phyloP scores from a whole-genome alignment of 1,284 basidiomycete species.

The Malassezia sp. region DNA sequence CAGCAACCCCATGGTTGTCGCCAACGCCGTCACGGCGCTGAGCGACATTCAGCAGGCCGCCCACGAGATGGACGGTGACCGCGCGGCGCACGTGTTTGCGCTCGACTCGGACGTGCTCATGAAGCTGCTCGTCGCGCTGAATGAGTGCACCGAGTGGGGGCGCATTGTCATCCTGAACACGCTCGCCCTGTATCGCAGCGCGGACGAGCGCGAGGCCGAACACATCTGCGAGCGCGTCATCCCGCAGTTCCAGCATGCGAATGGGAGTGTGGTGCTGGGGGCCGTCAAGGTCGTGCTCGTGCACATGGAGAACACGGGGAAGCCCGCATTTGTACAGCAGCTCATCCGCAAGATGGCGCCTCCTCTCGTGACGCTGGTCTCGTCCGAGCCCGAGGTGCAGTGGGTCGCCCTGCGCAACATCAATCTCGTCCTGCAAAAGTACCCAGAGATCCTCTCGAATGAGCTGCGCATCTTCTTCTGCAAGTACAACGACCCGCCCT shows the following conservation, averaged over 20 bases:
- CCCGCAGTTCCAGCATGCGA: constrained; percentile 94
- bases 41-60: constrained; percentile 69
- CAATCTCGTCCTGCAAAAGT: constrained; percentile 86
- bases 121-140: constrained; percentile 85
- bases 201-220: constrained; percentile 78
- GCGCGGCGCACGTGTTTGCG: constrained; percentile 62
- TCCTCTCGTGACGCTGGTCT: constrained; percentile 61
- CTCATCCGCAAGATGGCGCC: constrained; percentile 95
- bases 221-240: constrained; percentile 97
- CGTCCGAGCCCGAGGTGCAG: constrained; percentile 62
- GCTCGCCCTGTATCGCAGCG: constrained; percentile 67
- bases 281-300: constrained; percentile 95
- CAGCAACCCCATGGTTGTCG: constrained; percentile 96
- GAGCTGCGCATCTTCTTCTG: constrained; percentile 99
- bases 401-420: constrained; percentile 96
- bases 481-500: constrained; percentile 98
- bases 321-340: constrained; percentile 76
- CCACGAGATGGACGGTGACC: constrained; percentile 26
- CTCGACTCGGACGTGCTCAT: constrained; percentile 71
- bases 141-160: constrained; percentile 98
- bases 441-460: constrained; percentile 73
- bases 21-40: constrained; percentile 85
- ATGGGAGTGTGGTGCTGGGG: constrained; percentile 83
- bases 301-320: constrained; percentile 48
- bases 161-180: constrained; percentile 82